Conservation (phyloP, 352 stramenopile species). For the Phytophthora ohioensis region DNA sequence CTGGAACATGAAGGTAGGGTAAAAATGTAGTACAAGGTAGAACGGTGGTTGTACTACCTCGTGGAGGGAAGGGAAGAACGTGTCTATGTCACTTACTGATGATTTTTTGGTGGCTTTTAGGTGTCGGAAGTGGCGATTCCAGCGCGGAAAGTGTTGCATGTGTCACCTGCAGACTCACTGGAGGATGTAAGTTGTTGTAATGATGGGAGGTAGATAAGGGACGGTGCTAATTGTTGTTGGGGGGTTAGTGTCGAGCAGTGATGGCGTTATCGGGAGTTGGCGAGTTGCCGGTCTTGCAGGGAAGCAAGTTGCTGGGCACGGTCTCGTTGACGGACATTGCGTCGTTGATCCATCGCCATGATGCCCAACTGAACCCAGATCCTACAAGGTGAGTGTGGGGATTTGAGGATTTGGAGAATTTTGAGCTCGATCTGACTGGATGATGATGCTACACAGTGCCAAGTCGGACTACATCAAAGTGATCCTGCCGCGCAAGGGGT, state of each 20-base stretch:
- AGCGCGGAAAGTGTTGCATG: conserved; percentile 75
- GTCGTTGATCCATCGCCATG: conserved; percentile 72
- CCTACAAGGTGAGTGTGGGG: conserved; percentile 50
- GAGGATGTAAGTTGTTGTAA: conserved; percentile 57
- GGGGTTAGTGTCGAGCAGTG: conserved; percentile 69
- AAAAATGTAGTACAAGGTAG: background rate
- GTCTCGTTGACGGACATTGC: conserved; percentile 86
- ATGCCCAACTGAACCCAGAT: conserved; percentile 56
- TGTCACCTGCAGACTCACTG: conserved; percentile 77
- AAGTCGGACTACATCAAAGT: conserved; percentile 93
- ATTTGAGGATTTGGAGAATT: background rate
- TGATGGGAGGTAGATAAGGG: background rate
- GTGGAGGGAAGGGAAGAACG: background rate
- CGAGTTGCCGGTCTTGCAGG: conserved; percentile 74
- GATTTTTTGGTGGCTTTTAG: conserved; percentile 20
- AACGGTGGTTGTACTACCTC: background rate
- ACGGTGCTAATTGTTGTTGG: background rate
- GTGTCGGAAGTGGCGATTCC: conserved; percentile 75
- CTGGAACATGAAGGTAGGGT: conserved; percentile 67
- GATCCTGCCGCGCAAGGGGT: conserved; percentile 81
- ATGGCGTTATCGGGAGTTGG: conserved; percentile 78
- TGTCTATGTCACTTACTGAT: conserved; percentile 12
- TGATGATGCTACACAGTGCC: conserved; percentile 49
- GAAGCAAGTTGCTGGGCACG: conserved; percentile 74
- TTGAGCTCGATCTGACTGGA: background rate